These are phyloP conservation scores for Chenopodium album DNA, from an alignment of 148 eudicot species.

Conservation along the genomic window DNA sequence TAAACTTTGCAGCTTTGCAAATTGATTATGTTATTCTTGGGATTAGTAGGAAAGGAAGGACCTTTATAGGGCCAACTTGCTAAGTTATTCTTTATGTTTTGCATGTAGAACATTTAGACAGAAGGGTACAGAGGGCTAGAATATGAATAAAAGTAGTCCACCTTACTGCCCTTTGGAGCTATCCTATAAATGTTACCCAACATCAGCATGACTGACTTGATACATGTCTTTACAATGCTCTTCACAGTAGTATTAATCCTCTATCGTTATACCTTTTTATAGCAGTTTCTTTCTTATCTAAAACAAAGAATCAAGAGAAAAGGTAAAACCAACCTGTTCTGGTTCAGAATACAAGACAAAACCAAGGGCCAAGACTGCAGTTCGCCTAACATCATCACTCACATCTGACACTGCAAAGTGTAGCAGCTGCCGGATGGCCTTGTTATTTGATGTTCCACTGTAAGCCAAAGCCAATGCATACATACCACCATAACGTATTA, in stretches of 20 bases:
- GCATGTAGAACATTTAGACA: too few species aligned
- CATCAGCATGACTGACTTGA: too few species aligned
- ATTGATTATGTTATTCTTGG: not conserved
- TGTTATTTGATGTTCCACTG: constrained; percentile 92
- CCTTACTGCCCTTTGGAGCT: not conserved
- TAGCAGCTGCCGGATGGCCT: constrained; percentile 95
- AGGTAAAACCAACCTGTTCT: constrained; percentile 72
- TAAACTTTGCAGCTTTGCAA: not conserved
- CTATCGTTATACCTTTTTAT: not conserved
- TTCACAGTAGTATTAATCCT: not conserved
- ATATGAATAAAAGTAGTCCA: not conserved
- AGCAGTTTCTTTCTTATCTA: not conserved
- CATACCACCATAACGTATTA: constrained; percentile 96
- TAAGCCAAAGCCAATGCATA: constrained; percentile 97
- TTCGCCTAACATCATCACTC: constrained; percentile 95
- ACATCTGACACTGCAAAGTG: constrained; percentile 99
- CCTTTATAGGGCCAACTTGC: not conserved
- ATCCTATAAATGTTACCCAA: not conserved
- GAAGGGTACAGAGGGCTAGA: not conserved
- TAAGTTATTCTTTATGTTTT: too few species aligned
- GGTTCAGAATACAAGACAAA: constrained; percentile 93
- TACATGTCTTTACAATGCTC: not conserved
- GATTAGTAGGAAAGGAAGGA: not conserved
- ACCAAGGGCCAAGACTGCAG: constrained; percentile 97
- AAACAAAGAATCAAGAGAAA: constrained; percentile 1